phyloP scores from a whole-genome alignment of 169 alveolate species.

The Cryptosporidium baileyi region DNA sequence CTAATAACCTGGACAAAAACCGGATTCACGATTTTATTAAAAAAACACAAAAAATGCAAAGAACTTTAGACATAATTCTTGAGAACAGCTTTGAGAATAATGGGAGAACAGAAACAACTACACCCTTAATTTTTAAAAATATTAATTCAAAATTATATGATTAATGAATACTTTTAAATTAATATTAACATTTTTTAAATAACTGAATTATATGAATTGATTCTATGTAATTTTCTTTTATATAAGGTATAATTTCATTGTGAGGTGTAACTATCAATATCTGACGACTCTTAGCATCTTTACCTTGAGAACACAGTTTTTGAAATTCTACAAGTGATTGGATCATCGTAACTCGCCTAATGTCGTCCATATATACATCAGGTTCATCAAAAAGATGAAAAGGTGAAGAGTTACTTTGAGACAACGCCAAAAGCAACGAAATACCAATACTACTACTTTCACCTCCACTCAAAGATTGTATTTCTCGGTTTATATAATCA shows the following conservation, averaged over 20 bases:
- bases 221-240: slow-evolving; percentile 22
- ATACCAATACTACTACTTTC: slow-evolving; percentile 76
- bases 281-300: not conserved
- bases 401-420: slow-evolving; percentile 73
- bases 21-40: slow-evolving; percentile 3
- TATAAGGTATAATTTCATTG: slow-evolving; percentile 26
- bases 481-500: slow-evolving; percentile 60
- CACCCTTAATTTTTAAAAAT: not conserved
- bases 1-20: not conserved
- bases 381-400: slow-evolving; percentile 77
- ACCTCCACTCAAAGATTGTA: slow-evolving; percentile 76
- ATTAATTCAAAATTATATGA: not conserved
- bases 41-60: slow-evolving; percentile 24
- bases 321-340: slow-evolving; percentile 30
- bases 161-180: not conserved
- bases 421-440: slow-evolving; percentile 74
- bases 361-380: slow-evolving; percentile 78
- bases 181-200: not conserved
- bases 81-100: not conserved
- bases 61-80: not conserved
- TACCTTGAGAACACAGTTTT: not conserved
- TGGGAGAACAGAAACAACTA: not conserved
- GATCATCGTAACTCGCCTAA: slow-evolving; percentile 71
- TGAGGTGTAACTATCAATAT: slow-evolving; percentile 50
- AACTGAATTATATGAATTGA: slow-evolving; percentile 18